Conservation (phyloP, 129 eudicot genomes). For the Centrapalus pauciflorus region DNA sequence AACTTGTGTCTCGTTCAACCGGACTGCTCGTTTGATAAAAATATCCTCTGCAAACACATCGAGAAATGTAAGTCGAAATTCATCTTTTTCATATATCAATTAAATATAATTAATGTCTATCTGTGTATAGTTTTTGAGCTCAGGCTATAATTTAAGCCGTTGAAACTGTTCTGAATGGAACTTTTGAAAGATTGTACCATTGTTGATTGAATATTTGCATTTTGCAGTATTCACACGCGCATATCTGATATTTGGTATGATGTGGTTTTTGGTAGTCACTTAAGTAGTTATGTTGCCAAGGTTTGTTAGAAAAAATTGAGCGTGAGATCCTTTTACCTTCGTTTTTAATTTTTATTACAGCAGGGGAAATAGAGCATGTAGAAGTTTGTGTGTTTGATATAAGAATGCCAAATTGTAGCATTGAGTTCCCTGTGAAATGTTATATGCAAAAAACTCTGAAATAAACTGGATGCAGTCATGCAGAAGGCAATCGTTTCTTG, state of each 20-base stretch:
- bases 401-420: not conserved
- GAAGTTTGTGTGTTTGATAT: not conserved
- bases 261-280: not conserved
- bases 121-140: not conserved
- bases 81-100: not conserved
- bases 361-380: not conserved
- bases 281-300: not conserved
- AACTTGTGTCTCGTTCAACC: slow-evolving; percentile 23
- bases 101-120: not conserved
- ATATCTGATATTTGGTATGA: not conserved
- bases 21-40: slow-evolving; percentile 5
- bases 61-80: slow-evolving; percentile 1
- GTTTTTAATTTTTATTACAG: not conserved
- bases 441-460: not conserved
- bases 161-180: not conserved
- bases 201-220: not conserved
- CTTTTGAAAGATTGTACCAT: not conserved
- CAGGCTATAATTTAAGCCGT: not conserved
- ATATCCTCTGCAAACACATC: not conserved
- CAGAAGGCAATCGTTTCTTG: not conserved
- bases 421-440: not conserved
- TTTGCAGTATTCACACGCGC: not conserved
- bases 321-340: not conserved
- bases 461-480: not conserved
- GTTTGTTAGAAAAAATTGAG: slow-evolving; percentile 3